Conservation (phyloP, 108 stramenopile genomes). For the Cyclotella kingstonii region DNA sequence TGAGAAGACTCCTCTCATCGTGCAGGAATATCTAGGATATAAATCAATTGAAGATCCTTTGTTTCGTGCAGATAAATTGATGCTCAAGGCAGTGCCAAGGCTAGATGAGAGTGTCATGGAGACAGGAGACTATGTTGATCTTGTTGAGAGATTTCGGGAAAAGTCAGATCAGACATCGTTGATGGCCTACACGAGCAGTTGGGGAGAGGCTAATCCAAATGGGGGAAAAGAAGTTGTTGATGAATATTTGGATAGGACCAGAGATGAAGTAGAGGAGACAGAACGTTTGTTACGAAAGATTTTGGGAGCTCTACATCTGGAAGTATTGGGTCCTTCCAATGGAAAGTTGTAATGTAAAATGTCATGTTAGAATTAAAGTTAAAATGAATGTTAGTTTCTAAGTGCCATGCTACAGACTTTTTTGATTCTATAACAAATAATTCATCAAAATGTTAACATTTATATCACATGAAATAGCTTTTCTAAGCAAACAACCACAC, state of each 20-base stretch:
- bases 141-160: constrained; percentile 69
- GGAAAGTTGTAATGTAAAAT: constrained; percentile 21
- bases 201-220: constrained; percentile 73
- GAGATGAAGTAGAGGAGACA: constrained; percentile 56
- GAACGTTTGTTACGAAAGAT: constrained; percentile 57
- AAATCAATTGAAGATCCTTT: constrained; percentile 66
- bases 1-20: constrained; percentile 64
- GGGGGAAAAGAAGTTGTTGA: constrained; percentile 78
- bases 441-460: no score
- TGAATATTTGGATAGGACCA: constrained; percentile 74
- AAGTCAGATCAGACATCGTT: constrained; percentile 68
- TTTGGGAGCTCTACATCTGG: constrained; percentile 58
- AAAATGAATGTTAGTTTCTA: no score
- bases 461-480: no score
- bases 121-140: constrained; percentile 63
- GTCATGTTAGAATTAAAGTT: no score
- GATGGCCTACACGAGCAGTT: constrained; percentile 57
- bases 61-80: constrained; percentile 68
- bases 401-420: no score
- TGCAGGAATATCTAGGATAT: constrained; percentile 54
- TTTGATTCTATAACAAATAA: no score
- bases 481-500: no score
- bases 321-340: constrained; percentile 56
- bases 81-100: constrained; percentile 60
- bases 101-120: constrained; percentile 58